Base-by-base conservation (phyloP, 2,329 filamentous ascomycete genomes). In the Monosporascus sp. region DNA sequence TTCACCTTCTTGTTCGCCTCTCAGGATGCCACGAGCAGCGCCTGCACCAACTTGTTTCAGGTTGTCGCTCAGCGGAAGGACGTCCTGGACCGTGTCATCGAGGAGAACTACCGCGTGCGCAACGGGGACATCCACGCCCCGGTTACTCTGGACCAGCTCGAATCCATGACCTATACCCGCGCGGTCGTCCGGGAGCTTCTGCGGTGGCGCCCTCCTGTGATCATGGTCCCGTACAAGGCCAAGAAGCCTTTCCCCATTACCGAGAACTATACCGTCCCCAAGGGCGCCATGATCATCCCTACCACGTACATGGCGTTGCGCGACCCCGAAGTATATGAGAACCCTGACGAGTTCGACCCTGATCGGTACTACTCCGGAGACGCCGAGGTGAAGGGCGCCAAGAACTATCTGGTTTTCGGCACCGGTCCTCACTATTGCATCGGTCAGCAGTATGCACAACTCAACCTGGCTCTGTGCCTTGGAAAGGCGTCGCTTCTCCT, bases 1-100 rank as follows among this genome's bases (percentile, higher is more conserved):
- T 96, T 97, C 76, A 96, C 93, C 49, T 96, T 97, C 78, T 80
- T 97, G 57, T 97, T 97, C 73, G 93, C 94, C 56, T 97, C 92
- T 3, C 94, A 97, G 74, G 94, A 99, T 71, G 94, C 94, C 60
- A 97, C 94, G 57, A 94, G 88, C 74, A 95, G 90, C 66, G 93
- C 94, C 57, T 85, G 83, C 65, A 97, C 92, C 50, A 97, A 94
- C 91, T 76, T 97, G 59, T 96, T 97, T 80, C 94, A 99, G 76
- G 82, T 90, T 65, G 86, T 90, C 77, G 92, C 94, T 47, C 90
- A 97, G 74, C 87, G 91, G 59, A 93, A 93, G n/a, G 93, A 97
- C 55, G 80, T 95, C 51, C 80, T 97, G 51, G 89, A 93, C 67
- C 90, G 90, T 64, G 83, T 99, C 52, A 89, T 93, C 46, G 91